Base-by-base conservation (phyloP, 768 basidiomycete species). In the Mycena vulgaris region DNA sequence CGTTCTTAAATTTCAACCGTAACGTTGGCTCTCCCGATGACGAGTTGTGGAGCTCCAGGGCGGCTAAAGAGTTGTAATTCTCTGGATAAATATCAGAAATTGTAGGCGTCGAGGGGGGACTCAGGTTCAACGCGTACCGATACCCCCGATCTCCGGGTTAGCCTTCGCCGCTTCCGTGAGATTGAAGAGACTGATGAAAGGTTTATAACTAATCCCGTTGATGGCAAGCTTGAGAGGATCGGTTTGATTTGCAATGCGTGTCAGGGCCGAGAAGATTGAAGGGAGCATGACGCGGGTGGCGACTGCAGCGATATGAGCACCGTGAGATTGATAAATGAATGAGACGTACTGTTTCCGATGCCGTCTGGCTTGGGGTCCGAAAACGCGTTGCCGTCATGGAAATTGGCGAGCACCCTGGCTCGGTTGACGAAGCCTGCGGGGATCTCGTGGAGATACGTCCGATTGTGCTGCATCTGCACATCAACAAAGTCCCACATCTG, bases 131-230 rank as follows among this genome's bases (percentile, higher is more conserved):
- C 72, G 21, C 40, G n/a, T n/a, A 71, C 74, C 85, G 71, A 88
- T 84, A 4, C 84, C 82, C 23, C 83, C 80, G 11, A 88, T 80
- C 47, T 84, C 76, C 0, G 84, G 82, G 68, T 83, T 81, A 19
- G 76, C 74, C 6, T 75, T 75, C 33, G 82, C 80, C 27, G 86
- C 79, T 14, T 84, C 81, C 0, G 87, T 89, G 84, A 90, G 85
- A 76, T 89, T 88, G 81, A 90, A 89, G 40, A 90, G 74, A 14
- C 86, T 87, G 47, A 89, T 51, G 76, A 90, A 87, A 0, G 89
- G 89, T 78, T 89, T 89, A 80, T 90, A 90, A 14, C 87, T 82
- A 58, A 86, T 81, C 23, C 84, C 86, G n/a, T 83, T 81, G 71
- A 86, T 82, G 60, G 77, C 77, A 62, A 91, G 66, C 72, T 86